phyloP scores from a whole-genome alignment of 768 basidiomycete genomes.

The Lepiota subincarnata region DNA sequence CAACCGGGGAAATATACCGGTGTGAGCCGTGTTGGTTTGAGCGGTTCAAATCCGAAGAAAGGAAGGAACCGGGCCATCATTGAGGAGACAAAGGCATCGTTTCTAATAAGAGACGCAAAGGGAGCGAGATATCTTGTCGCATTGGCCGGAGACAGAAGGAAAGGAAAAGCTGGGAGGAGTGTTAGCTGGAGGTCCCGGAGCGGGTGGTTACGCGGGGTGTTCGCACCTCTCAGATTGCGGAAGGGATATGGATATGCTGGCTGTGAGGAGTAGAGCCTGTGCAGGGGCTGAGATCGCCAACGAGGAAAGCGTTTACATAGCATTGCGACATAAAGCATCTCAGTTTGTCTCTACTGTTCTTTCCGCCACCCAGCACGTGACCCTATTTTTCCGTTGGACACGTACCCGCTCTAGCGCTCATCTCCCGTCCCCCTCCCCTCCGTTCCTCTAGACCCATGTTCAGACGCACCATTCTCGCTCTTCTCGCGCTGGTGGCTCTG shows the following conservation, averaged over 20 bases:
- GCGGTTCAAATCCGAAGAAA: constrained; percentile 30
- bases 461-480: constrained; percentile 28
- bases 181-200: neutral
- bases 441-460: constrained; percentile 36
- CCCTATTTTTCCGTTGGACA: constrained; percentile 17
- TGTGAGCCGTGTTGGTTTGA: constrained; percentile 42
- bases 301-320: constrained; percentile 11
- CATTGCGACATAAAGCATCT: constrained; percentile 3
- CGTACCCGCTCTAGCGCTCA: constrained; percentile 19
- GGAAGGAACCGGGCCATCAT: constrained; percentile 34
- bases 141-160: constrained; percentile 40
- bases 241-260: constrained; percentile 25
- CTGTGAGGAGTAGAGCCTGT: neutral
- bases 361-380: neutral
- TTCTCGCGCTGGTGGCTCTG: constrained; percentile 34
- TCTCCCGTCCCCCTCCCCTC: constrained; percentile 6
- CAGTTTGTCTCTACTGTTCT: too few relatives aligned
- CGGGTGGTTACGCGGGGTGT: neutral
- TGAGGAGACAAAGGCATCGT: constrained; percentile 23
- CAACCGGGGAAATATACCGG: constrained; percentile 63
- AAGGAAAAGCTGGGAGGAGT: constrained; percentile 44
- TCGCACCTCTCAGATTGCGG: constrained; percentile 33
- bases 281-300: neutral
- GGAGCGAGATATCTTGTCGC: constrained; percentile 38
- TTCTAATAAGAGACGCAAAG: constrained; percentile 23